phyloP scores from a whole-genome alignment of 768 basidiomycete genomes.

The Russula abietina region DNA sequence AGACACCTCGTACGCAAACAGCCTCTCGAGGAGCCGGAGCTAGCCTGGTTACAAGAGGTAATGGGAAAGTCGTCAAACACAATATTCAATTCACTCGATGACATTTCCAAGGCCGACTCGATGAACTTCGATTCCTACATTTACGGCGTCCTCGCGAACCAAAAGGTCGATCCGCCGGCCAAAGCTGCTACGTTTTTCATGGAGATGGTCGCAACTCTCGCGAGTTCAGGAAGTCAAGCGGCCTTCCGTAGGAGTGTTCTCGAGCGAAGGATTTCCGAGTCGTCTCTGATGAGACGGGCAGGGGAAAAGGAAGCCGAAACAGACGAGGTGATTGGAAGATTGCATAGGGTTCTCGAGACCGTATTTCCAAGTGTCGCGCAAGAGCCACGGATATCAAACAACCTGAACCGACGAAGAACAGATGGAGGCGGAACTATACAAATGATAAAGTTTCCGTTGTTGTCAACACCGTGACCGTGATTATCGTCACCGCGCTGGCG shows the following conservation, averaged over 20 bases:
- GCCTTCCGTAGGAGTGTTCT: not conserved
- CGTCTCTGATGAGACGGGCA: not conserved
- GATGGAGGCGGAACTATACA: not conserved
- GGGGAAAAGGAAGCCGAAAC: conserved; percentile 24
- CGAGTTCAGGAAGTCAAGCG: not conserved
- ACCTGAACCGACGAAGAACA: not conserved
- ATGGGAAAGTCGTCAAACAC: conserved; percentile 1
- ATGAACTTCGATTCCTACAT: conserved; percentile 11
- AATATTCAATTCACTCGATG: not conserved
- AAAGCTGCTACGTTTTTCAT: not conserved
- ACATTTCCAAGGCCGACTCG: not conserved
- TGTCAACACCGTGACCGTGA: no score
- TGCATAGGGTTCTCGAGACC: not conserved
- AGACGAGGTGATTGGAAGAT: conserved; percentile 25
- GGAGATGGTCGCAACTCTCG: conserved; percentile 5
- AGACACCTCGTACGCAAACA: conserved; percentile 3
- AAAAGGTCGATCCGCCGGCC: not conserved
- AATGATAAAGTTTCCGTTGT: not conserved
- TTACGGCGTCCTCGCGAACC: conserved; percentile 2
- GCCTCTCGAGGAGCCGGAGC: not conserved
- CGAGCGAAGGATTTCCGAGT: not conserved
- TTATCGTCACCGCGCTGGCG: not conserved
- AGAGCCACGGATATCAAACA: not conserved
- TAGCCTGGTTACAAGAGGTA: conserved; percentile 8
- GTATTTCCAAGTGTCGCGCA: not conserved